phyloP scores from a whole-genome alignment of 176 grass and related monocot genomes.

The Secale cereale region DNA sequence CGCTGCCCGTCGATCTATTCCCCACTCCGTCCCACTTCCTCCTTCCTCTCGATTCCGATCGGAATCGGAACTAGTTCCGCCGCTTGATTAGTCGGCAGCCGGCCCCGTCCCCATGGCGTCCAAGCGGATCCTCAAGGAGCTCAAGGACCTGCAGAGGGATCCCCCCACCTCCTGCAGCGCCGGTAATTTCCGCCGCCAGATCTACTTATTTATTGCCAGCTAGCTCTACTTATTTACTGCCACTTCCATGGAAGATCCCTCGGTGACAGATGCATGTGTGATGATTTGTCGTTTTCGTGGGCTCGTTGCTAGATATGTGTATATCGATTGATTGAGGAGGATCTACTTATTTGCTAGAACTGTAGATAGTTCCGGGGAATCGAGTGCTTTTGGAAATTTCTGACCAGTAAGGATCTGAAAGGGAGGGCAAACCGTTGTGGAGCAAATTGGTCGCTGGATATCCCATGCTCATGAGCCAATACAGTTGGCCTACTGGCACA shows the following conservation, averaged over 20 bases:
- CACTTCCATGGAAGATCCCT: neutral
- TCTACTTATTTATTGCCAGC: neutral
- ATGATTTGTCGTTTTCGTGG: neutral
- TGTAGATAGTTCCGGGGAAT: too few species aligned
- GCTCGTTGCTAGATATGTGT: neutral
- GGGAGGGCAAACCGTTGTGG: neutral
- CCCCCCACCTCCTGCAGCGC: slow-evolving; percentile 59
- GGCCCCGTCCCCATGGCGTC: slow-evolving; percentile 32
- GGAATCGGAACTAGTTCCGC: neutral
- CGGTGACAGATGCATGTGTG: neutral
- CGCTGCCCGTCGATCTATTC: neutral
- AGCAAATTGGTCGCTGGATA: too few species aligned
- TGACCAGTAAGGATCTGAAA: neutral
- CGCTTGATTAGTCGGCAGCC: neutral
- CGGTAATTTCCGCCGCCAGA: slow-evolving; percentile 7
- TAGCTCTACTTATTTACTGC: neutral
- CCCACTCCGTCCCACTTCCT: neutral
- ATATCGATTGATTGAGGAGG: neutral
- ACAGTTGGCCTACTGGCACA: neutral
- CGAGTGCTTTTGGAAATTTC: too few species aligned
- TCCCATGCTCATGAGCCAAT: neutral
- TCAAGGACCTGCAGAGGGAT: slow-evolving; percentile 61
- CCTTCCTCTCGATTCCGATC: neutral
- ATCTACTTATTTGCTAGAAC: neutral
- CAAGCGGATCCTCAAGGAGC: slow-evolving; percentile 65